Percentiles rank a stretch among this genome's conserved stretches.
These are phyloP conservation scores for Posidonia oceanica DNA, from an alignment of 116 monocot species.

Conservation along the genomic window DNA sequence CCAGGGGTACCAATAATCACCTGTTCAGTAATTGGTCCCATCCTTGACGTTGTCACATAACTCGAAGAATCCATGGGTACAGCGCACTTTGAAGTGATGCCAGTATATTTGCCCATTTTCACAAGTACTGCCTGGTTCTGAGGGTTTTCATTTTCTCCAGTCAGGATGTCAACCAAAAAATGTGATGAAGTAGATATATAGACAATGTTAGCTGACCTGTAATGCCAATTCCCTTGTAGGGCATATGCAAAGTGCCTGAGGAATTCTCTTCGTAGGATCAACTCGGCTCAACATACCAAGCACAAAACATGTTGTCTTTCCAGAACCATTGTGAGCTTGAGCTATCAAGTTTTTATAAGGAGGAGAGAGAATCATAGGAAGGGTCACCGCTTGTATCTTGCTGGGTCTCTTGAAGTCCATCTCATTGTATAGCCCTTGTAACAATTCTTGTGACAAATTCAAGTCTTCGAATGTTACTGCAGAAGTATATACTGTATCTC, in stretches of 20 bases:
- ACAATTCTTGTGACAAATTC: conserved; percentile 53
- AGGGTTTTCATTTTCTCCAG: not conserved
- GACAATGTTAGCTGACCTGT: conserved; percentile 38
- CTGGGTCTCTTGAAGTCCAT: conserved; percentile 90
- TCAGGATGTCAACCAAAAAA: not conserved
- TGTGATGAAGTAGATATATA: not conserved
- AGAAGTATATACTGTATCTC: conserved; percentile 68
- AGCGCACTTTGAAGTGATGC: conserved; percentile 77
- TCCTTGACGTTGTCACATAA: conserved; percentile 53
- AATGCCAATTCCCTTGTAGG: conserved; percentile 86
- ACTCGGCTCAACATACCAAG: conserved; percentile 95
- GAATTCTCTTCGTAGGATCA: conserved; percentile 42
- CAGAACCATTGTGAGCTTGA: conserved; percentile 97
- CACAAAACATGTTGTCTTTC: conserved; percentile 97
- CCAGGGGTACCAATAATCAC: conserved; percentile 96
- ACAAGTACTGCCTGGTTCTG: conserved; percentile 83
- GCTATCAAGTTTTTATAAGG: conserved; percentile 87
- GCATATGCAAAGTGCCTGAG: conserved; percentile 96
- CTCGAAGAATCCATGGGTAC: conserved; percentile 60
- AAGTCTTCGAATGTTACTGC: conserved; percentile 82
- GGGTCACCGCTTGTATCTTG: conserved; percentile 90
- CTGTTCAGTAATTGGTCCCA: conserved; percentile 72
- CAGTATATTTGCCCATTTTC: conserved; percentile 89
- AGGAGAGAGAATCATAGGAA: conserved; percentile 97
- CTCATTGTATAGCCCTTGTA: conserved; percentile 88